A percentile compares a stretch with the other conserved stretches of the same genome.
These are phyloP conservation scores for Picea abies DNA, from an alignment of 83 land plant species.

Conservation along the genomic window DNA sequence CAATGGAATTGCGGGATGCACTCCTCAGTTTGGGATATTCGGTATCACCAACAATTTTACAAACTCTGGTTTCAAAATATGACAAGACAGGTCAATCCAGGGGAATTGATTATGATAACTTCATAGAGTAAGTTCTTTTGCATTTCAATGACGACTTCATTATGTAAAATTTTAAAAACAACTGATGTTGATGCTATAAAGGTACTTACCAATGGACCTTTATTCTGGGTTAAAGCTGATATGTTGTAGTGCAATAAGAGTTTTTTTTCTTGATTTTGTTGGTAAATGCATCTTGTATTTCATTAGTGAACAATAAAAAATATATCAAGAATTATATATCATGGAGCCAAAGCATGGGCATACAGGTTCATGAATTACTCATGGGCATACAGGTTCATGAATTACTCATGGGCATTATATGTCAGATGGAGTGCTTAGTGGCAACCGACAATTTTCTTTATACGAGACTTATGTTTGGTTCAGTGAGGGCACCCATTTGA, in stretches of 20 bases:
- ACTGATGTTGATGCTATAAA: background rate
- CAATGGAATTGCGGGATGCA: conserved; percentile 79
- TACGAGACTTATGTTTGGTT: background rate
- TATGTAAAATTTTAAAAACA: background rate
- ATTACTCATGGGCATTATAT: too few relatives aligned
- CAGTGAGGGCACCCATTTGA: background rate
- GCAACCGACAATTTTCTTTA: too few relatives aligned
- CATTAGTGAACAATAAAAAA: too few relatives aligned
- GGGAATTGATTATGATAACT: conserved; percentile 84
- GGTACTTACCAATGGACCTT: background rate
- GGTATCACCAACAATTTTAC: conserved; percentile 67
- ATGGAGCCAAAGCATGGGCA: too few relatives aligned
- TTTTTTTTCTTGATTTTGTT: too few relatives aligned
- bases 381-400: too few relatives aligned
- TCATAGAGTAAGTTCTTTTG: conserved; percentile 78
- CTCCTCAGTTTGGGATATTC: conserved; percentile 77
- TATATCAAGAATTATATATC: too few relatives aligned
- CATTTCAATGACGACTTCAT: background rate
- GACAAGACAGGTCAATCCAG: conserved; percentile 55
- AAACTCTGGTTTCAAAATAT: conserved; percentile 74
- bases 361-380: too few relatives aligned
- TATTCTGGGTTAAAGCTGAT: background rate
- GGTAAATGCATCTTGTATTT: too few relatives aligned
- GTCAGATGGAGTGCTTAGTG: too few relatives aligned
- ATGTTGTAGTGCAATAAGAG: too few relatives aligned